Evolutionary conservation across 306 rosid species (phyloP).

Genomic region (Lithocarpus polystachyus): DNA sequence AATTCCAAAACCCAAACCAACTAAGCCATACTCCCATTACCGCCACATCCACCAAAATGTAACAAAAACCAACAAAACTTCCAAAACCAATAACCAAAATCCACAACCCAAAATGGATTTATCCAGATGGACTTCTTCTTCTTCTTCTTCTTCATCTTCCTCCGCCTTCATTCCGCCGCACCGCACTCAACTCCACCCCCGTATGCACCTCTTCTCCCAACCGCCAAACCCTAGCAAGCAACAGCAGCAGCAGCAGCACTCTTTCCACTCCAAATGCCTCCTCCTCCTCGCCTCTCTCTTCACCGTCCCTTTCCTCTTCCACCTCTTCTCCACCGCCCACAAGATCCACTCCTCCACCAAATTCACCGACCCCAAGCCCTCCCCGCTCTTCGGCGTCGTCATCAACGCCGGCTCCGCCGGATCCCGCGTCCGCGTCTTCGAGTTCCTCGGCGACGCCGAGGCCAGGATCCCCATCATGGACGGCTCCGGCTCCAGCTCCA

Average conservation of each 20-base stretch:
- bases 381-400: slow-evolving; percentile 28
- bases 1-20: no score
- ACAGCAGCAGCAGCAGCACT: neutral
- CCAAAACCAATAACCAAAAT: no score
- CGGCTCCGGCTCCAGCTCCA: slow-evolving; percentile 20
- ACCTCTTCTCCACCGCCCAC: slow-evolving; percentile 45
- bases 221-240: neutral
- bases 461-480: slow-evolving; percentile 26
- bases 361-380: slow-evolving; percentile 32
- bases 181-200: slow-evolving; percentile 48
- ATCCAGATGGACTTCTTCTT: no score
- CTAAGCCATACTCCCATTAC: no score
- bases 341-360: slow-evolving; percentile 40
- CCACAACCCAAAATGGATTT: no score
- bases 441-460: slow-evolving; percentile 40
- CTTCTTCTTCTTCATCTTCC: neutral
- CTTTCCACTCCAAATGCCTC: slow-evolving; percentile 36
- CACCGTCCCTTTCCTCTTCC: slow-evolving; percentile 45
- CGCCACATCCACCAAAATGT: no score
- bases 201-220: slow-evolving; percentile 31
- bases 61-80: no score
- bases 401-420: slow-evolving; percentile 24
- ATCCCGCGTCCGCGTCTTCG: slow-evolving; percentile 34
- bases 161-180: slow-evolving; percentile 33
- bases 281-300: slow-evolving; percentile 24